Evolutionary conservation across 176 grass and related monocot species (phyloP).

Genomic region (Elaeis guineensis): DNA sequence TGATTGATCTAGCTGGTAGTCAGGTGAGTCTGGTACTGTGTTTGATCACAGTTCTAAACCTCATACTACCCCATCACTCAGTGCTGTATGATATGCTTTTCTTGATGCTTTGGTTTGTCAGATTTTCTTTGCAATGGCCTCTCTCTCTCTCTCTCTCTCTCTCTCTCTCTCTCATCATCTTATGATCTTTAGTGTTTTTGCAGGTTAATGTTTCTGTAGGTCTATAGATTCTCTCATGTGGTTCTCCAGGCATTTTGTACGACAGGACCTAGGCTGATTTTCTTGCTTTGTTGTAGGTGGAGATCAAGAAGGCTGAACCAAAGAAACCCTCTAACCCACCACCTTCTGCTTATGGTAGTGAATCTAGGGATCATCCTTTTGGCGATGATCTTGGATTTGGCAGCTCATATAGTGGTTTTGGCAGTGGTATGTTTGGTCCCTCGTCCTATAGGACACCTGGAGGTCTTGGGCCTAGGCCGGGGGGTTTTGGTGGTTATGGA

Average conservation of each 20-base stretch:
- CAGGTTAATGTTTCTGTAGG: constrained; percentile 10
- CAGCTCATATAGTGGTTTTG: constrained; percentile 35
- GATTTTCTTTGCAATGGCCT: too few relatives aligned
- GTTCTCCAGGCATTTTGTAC: constrained; percentile 14
- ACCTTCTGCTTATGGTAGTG: constrained; percentile 44
- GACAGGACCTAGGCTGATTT: constrained; percentile 39
- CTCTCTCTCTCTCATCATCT: too few relatives aligned
- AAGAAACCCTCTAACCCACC: constrained; percentile 75
- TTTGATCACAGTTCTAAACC: constrained; percentile 8
- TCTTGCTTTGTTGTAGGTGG: constrained; percentile 75
- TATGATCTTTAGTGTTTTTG: constrained; percentile 3
- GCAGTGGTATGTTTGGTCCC: constrained; percentile 44
- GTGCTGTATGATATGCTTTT: too few relatives aligned
- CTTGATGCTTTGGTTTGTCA: too few relatives aligned
- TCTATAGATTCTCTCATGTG: constrained; percentile 20
- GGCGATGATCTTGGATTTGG: constrained; percentile 50
- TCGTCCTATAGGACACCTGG: constrained; percentile 50
- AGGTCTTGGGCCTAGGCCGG: constrained; percentile 55
- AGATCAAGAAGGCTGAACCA: constrained; percentile 99
- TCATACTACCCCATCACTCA: not conserved
- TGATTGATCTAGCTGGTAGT: constrained; percentile 84
- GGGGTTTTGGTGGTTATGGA: constrained; percentile 35
- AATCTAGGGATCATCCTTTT: constrained; percentile 40
- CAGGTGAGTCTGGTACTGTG: constrained; percentile 46
- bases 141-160: too few relatives aligned